phyloP scores from a whole-genome alignment of 2,329 filamentous ascomycete genomes.

The Xylariaceae sp. region DNA sequence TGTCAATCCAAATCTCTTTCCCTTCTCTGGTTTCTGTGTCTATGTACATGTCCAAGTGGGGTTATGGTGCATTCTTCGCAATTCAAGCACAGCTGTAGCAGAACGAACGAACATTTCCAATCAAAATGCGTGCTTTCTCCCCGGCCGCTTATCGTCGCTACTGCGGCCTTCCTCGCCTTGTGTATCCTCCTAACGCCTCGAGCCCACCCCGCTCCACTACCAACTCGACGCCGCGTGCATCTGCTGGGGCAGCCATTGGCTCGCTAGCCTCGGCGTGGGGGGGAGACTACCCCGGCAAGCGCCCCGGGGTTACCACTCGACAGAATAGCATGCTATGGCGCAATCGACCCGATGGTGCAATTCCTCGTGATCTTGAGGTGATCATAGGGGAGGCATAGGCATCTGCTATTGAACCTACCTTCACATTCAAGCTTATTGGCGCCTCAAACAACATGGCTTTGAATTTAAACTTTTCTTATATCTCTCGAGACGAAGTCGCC shows the following conservation, averaged over 20 bases:
- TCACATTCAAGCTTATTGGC: slow-evolving; percentile 35
- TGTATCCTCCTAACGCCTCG: slow-evolving; percentile 14
- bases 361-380: slow-evolving; percentile 61
- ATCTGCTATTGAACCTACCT: slow-evolving; percentile 21
- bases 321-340: slow-evolving; percentile 41
- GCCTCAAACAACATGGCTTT: slow-evolving; percentile 29
- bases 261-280: slow-evolving; percentile 24
- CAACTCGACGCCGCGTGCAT: no score
- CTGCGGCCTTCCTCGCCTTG: slow-evolving; percentile 21
- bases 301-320: slow-evolving; percentile 30
- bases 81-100: slow-evolving; percentile 8
- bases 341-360: slow-evolving; percentile 60
- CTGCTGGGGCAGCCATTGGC: slow-evolving; percentile 30
- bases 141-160: no score
- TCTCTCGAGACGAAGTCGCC: slow-evolving; percentile 36
- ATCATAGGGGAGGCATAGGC: slow-evolving; percentile 31
- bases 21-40: background rate
- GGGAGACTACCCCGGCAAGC: slow-evolving; percentile 28
- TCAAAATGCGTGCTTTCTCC: slow-evolving; percentile 25
- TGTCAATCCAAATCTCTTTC: slow-evolving; percentile 7
- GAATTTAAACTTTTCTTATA: slow-evolving; percentile 30
- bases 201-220: slow-evolving; percentile 10
- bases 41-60: slow-evolving; percentile 21
- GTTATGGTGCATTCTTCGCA: slow-evolving; percentile 15
- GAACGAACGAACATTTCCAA: slow-evolving; percentile 18